Conservation (phyloP, 1,284 basidiomycete species). For the Irpex sp. region DNA sequence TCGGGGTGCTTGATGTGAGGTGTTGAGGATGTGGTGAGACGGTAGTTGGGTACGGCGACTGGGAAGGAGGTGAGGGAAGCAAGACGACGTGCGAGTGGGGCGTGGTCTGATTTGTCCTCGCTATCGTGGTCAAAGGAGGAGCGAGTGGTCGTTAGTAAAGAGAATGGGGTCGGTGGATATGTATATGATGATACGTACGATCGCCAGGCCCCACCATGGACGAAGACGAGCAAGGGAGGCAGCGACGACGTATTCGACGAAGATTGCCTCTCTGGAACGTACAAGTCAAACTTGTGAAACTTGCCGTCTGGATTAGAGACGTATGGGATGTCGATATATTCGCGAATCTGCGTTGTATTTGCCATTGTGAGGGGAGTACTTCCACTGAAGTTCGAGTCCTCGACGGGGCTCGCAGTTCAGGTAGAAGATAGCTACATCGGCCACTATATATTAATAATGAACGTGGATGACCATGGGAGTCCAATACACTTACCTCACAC, state of each 20-base stretch:
- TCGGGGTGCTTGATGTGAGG: slow-evolving; percentile 51
- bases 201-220: slow-evolving; percentile 79
- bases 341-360: background rate
- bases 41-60: slow-evolving; percentile 72
- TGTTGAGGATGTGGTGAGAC: slow-evolving; percentile 46
- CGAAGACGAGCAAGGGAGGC: slow-evolving; percentile 39
- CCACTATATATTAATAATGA: no score
- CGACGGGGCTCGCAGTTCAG: no score
- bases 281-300: slow-evolving; percentile 25
- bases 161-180: no score
- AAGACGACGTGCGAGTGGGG: slow-evolving; percentile 46
- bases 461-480: no score
- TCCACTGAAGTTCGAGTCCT: no score
- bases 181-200: slow-evolving; percentile 32
- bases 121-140: slow-evolving; percentile 36
- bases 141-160: no score
- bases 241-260: background rate
- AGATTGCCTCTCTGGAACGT: slow-evolving; percentile 14
- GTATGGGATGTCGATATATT: slow-evolving; percentile 15
- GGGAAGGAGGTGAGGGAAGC: slow-evolving; percentile 42
- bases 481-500: no score
- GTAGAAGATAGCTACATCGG: no score
- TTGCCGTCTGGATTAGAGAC: background rate
- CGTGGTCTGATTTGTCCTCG: slow-evolving; percentile 64
- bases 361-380: background rate